Percentiles rank a stretch among this genome's conserved stretches.
Evolutionary conservation across 768 basidiomycete species (phyloP).

Genomic region (Macrolepiota dolichaula): DNA sequence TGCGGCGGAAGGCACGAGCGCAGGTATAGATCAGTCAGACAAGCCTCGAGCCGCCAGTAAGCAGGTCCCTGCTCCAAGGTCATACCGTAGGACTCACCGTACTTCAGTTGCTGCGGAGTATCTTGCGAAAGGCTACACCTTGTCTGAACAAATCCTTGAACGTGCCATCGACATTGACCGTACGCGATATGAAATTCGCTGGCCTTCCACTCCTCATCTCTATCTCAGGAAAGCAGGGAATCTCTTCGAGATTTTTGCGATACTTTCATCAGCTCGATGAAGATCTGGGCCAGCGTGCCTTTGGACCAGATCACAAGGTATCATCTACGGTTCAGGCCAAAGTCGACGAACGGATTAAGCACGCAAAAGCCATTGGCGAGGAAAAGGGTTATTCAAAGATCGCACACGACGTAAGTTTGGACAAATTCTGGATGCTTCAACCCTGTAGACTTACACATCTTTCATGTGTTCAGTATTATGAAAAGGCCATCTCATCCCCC

Average conservation of each 20-base stretch:
- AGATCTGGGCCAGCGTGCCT: conserved; percentile 60
- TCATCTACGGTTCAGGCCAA: conserved; percentile 68
- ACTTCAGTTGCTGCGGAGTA: conserved; percentile 84
- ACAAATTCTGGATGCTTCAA: background rate
- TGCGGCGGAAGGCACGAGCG: conserved; percentile 23
- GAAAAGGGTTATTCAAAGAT: conserved; percentile 72
- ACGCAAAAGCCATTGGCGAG: conserved; percentile 76
- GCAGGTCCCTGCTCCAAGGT: conserved; percentile 21
- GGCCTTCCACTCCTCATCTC: background rate
- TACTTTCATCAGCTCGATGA: conserved; percentile 77
- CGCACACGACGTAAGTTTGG: conserved; percentile 57
- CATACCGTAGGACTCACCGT: background rate
- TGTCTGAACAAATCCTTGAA: conserved; percentile 76
- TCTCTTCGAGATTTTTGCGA: conserved; percentile 77
- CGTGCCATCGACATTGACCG: conserved; percentile 80
- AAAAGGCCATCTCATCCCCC: conserved; percentile 69
- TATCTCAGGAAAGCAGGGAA: conserved; percentile 71
- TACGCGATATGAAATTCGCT: conserved; percentile 19
- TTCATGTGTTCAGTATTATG: conserved; percentile 62
- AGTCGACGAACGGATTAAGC: conserved; percentile 59
- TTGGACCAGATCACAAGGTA: conserved; percentile 81
- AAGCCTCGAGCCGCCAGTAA: conserved; percentile 87
- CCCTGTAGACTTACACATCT: background rate
- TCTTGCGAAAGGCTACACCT: conserved; percentile 82
- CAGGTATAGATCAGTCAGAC: conserved; percentile 72